A percentile compares a stretch with the other conserved stretches of the same genome.
phyloP scores from a whole-genome alignment of 129 eudicot genomes.

The Tagetes patula region DNA sequence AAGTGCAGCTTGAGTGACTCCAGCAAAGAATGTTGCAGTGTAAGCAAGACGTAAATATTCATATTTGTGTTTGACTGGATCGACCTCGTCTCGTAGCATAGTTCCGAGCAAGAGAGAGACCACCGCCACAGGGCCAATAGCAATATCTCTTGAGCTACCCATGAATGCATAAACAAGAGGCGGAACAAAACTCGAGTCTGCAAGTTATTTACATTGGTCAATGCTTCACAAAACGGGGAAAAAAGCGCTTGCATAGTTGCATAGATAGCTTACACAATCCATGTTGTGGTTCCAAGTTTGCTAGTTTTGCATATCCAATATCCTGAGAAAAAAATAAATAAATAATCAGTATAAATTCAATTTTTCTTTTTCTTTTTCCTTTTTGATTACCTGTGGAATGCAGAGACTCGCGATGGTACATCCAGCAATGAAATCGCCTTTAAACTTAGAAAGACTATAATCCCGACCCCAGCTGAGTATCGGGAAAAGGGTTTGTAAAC shows the following conservation, averaged over 20 bases:
- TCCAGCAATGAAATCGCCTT: conserved; percentile 75
- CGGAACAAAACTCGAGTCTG: conserved; percentile 80
- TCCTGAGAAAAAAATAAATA: conserved; percentile 41
- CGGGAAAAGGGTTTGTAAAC: conserved; percentile 61
- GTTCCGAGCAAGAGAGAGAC: conserved; percentile 70
- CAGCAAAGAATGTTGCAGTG: conserved; percentile 88
- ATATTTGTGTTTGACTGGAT: conserved; percentile 40
- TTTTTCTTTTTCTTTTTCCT: background rate
- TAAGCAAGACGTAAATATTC: conserved; percentile 73
- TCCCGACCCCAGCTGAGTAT: conserved; percentile 66
- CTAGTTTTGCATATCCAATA: conserved; percentile 74
- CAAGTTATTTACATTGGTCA: background rate
- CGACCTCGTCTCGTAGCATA: conserved; percentile 54
- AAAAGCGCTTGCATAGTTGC: background rate
- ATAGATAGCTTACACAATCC: conserved; percentile 56
- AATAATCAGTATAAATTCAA: background rate
- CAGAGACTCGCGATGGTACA: conserved; percentile 82
- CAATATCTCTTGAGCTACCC: conserved; percentile 89
- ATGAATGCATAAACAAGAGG: conserved; percentile 74
- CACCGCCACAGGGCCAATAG: conserved; percentile 86
- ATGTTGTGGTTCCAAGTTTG: conserved; percentile 48
- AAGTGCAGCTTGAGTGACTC: conserved; percentile 59
- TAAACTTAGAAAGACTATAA: conserved; percentile 55
- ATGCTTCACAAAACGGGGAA: background rate
- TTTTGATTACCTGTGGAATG: conserved; percentile 69